phyloP scores from a whole-genome alignment of 2,329 filamentous ascomycete species.

The Calcarisporium arbuscula region DNA sequence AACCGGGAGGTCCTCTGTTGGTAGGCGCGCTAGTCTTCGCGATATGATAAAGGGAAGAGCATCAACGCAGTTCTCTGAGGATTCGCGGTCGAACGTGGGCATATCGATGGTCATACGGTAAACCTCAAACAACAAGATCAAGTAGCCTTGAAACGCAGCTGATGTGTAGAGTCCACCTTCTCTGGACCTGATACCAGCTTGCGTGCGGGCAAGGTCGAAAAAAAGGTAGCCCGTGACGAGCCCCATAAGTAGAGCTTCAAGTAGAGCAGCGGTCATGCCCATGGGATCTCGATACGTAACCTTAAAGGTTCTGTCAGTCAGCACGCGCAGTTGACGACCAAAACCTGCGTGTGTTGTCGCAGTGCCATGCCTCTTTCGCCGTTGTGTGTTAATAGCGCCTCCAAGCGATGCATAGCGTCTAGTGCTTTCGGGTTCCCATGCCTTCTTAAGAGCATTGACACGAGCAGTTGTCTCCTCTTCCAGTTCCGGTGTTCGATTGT shows the following conservation, averaged over 20 bases:
- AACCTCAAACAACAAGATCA: constrained; percentile 69
- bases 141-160: constrained; percentile 66
- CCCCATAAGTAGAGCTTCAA: constrained; percentile 66
- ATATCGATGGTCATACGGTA: constrained; percentile 72
- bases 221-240: constrained; percentile 71
- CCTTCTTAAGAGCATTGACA: constrained; percentile 53
- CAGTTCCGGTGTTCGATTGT: constrained; percentile 61
- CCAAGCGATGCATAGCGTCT: constrained; percentile 18
- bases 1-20: constrained; percentile 67
- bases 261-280: constrained; percentile 63
- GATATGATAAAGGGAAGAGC: constrained; percentile 65
- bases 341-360: constrained; percentile 47
- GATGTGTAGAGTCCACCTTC: constrained; percentile 68
- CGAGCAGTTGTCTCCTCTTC: constrained; percentile 54
- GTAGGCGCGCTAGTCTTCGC: constrained; percentile 59
- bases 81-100: constrained; percentile 68
- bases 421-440: constrained; percentile 45
- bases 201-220: constrained; percentile 55
- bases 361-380: constrained; percentile 13
- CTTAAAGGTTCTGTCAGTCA: constrained; percentile 63
- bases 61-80: constrained; percentile 64
- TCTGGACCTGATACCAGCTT: constrained; percentile 66
- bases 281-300: constrained; percentile 72
- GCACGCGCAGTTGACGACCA: constrained; percentile 54
- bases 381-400: constrained; percentile 2